Evolutionary conservation across 495 filamentous ascomycete species (phyloP), one percentile per base, ranked within the genome.

Genomic region (Annulohypoxylon bovei): DNA sequence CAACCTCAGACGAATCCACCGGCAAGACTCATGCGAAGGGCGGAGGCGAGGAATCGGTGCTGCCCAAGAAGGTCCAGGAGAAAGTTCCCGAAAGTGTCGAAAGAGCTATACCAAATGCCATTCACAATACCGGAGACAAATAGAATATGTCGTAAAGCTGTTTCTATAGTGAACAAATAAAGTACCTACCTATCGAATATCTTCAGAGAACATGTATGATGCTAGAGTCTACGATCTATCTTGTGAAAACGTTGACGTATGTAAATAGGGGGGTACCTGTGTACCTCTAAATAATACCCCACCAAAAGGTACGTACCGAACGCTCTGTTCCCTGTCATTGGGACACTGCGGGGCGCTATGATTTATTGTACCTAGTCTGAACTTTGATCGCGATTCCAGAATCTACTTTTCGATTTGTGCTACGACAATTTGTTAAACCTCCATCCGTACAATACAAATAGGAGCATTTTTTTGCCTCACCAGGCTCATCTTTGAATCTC

Each of bases 401-500:
- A 62, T 53, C 62, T 62, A 75, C 70, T 53, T 70, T 22, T 50
- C 46, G 46, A 62, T 42, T 60, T 50, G 39, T 71, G 57, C 60
- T 52, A 68, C 53, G 44, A 56, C 67, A 37, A 71, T 73, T 37
- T 68, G 69, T 65, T 71, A 78, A 49, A 77, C 76, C 49, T 80
- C 76, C 18, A 77, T 46, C 72, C 42, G 11, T 12, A 25, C 18
- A 18, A 2, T 2, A 23, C 8, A 5, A 6, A 59, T 32, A 49
- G 16, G 33, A 14, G 8, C 9, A 2, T 12, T 28, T 18, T 11
- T 25, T 11, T 25, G n/a, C n/a, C 42, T 42, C 40, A 18, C n/a
- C 22, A 5, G 23, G 22, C 23, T 33, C 16, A 14, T 16, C 53
- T 35, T 58, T 28, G 40, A 32, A 23, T 35, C 63, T 64, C 9